These are phyloP conservation scores for Dioszegia crocea DNA, from an alignment of 768 basidiomycete species.

Conservation along the genomic window DNA sequence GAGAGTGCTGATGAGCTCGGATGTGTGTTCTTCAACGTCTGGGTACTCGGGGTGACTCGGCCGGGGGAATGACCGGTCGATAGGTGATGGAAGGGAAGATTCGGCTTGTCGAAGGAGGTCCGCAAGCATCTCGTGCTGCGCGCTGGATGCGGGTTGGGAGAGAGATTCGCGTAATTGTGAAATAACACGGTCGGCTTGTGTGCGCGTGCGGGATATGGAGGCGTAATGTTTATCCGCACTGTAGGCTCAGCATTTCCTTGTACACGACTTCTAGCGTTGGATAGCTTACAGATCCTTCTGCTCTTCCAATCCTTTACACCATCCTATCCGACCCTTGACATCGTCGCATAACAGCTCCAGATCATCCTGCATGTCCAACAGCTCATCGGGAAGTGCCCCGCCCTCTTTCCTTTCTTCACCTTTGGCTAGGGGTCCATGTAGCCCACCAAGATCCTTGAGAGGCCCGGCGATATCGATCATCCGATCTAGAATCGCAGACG, in stretches of 20 bases:
- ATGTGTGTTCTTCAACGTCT: slow-evolving; percentile 12
- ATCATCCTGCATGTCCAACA: slow-evolving; percentile 40
- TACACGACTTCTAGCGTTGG: background rate
- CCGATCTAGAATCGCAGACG: slow-evolving; percentile 24
- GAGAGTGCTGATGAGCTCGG: slow-evolving; percentile 2
- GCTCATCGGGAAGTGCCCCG: slow-evolving; percentile 32
- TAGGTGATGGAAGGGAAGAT: background rate
- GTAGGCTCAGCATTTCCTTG: background rate
- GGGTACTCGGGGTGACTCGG: slow-evolving; percentile 23
- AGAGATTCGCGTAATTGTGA: background rate
- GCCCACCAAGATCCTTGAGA: slow-evolving; percentile 27
- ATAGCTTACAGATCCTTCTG: slow-evolving; percentile 27
- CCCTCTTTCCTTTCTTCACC: background rate
- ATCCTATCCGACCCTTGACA: slow-evolving; percentile 5
- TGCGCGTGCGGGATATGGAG: background rate
- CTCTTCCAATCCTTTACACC: slow-evolving; percentile 26
- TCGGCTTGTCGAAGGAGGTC: background rate
- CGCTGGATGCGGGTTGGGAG: slow-evolving; percentile 15
- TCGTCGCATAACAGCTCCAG: slow-evolving; percentile 23
- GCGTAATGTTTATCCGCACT: slow-evolving; percentile 18
- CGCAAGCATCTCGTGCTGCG: slow-evolving; percentile 7
- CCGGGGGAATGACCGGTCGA: slow-evolving; percentile 10
- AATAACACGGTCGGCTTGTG: slow-evolving; percentile 4
- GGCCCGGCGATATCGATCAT: slow-evolving; percentile 40
- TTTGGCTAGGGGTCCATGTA: slow-evolving; percentile 14